Conservation (phyloP, 2,329 filamentous ascomycete species). For the Ophiocordyceps camponoti-saundersi region DNA sequence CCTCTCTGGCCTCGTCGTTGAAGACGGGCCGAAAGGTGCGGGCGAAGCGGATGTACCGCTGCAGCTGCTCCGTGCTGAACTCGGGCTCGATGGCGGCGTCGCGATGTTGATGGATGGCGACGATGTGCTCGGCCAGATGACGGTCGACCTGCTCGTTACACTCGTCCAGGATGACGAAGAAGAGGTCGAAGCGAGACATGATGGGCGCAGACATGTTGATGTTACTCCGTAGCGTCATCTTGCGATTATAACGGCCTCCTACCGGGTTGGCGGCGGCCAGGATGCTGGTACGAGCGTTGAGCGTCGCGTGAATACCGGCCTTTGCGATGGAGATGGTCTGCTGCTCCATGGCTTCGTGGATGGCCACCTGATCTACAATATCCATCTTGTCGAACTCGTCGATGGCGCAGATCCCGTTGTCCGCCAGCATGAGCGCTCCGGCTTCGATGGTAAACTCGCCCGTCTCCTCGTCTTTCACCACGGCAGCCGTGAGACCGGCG, state of each 20-base stretch:
- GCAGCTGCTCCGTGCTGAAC: constrained; percentile 89
- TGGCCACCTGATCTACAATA: constrained; percentile 88
- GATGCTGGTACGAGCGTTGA: constrained; percentile 90
- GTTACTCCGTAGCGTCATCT: constrained; percentile 80
- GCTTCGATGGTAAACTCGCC: constrained; percentile 98
- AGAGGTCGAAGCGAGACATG: constrained; percentile 98
- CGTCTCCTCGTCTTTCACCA: constrained; percentile 96
- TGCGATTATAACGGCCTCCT: constrained; percentile 91
- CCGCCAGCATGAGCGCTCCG: constrained; percentile 89
- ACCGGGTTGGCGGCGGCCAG: constrained; percentile 93
- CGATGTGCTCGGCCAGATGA: constrained; percentile 86
- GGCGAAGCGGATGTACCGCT: constrained; percentile 94
- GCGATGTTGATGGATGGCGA: constrained; percentile 79
- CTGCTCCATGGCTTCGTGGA: constrained; percentile 99
- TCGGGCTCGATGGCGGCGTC: constrained; percentile 86
- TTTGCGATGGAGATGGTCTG: constrained; percentile 99
- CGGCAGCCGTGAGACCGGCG: constrained; percentile 89
- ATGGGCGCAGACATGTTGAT: constrained; percentile 98
- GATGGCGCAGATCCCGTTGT: constrained; percentile 95
- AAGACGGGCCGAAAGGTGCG: constrained; percentile 89
- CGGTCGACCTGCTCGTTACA: constrained; percentile 86
- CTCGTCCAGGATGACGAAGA: constrained; percentile 95
- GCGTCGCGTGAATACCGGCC: constrained; percentile 90
- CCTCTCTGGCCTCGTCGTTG: constrained; percentile 66
- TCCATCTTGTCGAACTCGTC: constrained; percentile 99